Evolutionary conservation across 1,139 yeast genomes (phyloP).

Genomic region (Sugiyamaella novakii): DNA sequence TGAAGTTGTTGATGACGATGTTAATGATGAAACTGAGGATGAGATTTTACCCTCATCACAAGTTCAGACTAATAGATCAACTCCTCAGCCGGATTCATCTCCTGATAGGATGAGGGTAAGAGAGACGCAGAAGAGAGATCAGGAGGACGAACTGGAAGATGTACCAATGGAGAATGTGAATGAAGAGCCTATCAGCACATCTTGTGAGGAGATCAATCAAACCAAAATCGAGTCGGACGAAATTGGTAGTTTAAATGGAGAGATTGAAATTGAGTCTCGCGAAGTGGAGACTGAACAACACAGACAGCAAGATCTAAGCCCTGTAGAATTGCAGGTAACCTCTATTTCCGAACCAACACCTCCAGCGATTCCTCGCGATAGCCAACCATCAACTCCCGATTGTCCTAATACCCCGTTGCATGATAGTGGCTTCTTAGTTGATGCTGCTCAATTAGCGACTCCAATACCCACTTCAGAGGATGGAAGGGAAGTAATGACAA

Average conservation of each 20-base stretch:
- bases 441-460: conserved; percentile 12
- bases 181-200: too few relatives aligned
- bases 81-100: conserved; percentile 10
- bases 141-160: background rate
- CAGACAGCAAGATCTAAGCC: too few relatives aligned
- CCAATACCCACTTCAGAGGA: conserved; percentile 8
- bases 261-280: too few relatives aligned
- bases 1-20: conserved; percentile 52
- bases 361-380: too few relatives aligned
- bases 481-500: background rate
- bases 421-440: conserved; percentile 1
- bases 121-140: background rate
- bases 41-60: conserved; percentile 26
- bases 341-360: too few relatives aligned
- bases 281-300: too few relatives aligned
- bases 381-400: conserved; percentile 12
- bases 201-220: too few relatives aligned
- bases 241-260: too few relatives aligned
- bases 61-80: conserved; percentile 8
- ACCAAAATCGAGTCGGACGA: too few relatives aligned
- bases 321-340: too few relatives aligned
- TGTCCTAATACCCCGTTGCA: conserved; percentile 12
- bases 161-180: background rate
- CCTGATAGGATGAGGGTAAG: background rate
- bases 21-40: conserved; percentile 41